Percentiles rank a stretch among this genome's conserved stretches.
Evolutionary conservation across 139 green algal species (phyloP).

Genomic region (Asterochloris sp.): DNA sequence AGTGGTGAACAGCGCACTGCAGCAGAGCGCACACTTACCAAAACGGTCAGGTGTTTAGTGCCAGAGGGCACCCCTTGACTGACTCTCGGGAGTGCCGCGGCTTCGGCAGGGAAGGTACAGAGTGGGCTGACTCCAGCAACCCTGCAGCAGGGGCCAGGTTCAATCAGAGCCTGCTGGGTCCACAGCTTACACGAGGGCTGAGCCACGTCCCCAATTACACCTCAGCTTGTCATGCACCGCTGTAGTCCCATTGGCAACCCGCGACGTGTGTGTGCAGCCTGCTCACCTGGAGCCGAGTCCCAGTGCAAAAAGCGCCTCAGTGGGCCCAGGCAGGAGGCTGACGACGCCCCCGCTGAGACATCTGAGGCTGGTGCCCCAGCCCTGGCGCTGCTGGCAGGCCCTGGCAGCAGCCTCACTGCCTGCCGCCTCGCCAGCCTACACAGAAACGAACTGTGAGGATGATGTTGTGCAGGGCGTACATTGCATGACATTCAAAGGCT

Average conservation of each 20-base stretch:
- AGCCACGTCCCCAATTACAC: too few relatives aligned
- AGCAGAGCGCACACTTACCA: too few relatives aligned
- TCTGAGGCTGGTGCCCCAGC: too few relatives aligned
- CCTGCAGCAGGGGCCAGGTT: too few relatives aligned
- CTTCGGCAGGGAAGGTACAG: constrained; percentile 4
- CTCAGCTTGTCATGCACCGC: too few relatives aligned
- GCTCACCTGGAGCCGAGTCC: constrained; percentile 48
- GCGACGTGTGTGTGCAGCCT: too few relatives aligned
- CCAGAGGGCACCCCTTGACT: not conserved
- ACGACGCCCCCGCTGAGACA: constrained; percentile 41
- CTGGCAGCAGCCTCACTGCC: constrained; percentile 3
- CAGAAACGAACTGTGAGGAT: not conserved
- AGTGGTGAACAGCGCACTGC: too few relatives aligned
- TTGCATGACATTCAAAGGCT: not conserved
- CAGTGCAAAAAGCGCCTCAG: constrained; percentile 76
- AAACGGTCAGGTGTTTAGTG: too few relatives aligned
- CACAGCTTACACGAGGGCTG: too few relatives aligned
- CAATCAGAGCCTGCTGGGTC: too few relatives aligned
- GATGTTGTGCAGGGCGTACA: not conserved
- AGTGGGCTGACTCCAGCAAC: not conserved
- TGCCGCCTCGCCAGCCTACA: not conserved
- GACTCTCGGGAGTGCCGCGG: not conserved
- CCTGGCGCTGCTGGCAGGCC: too few relatives aligned
- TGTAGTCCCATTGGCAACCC: too few relatives aligned
- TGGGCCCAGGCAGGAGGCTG: constrained; percentile 65